phyloP scores from a whole-genome alignment of 2,329 filamentous ascomycete species.

The Paracoccidioides lutzii region DNA sequence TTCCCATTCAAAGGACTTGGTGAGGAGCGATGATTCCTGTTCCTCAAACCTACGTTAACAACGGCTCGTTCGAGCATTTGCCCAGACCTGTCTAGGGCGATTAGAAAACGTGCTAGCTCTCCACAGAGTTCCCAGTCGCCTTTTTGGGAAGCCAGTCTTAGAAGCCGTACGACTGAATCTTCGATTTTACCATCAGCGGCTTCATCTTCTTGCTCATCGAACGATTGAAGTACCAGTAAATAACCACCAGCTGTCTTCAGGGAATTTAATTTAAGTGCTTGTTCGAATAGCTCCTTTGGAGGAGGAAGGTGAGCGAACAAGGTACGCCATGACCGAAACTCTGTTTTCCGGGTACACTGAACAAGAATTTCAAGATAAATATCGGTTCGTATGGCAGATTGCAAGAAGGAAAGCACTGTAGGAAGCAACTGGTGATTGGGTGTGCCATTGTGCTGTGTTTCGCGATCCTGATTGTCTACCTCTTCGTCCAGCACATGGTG shows the following conservation, averaged over 20 bases:
- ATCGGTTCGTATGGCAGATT: constrained; percentile 53
- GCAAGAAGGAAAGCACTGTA: constrained; percentile 48
- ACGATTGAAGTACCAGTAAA: constrained; percentile 81
- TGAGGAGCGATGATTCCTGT: constrained; percentile 8
- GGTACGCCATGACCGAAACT: constrained; percentile 87
- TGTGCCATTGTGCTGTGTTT: constrained; percentile 8
- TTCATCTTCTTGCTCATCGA: constrained; percentile 40
- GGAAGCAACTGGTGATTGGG: constrained; percentile 26
- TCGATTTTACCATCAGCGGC: constrained; percentile 40
- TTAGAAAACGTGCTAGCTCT: constrained; percentile 86
- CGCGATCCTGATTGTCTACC: constrained; percentile 50
- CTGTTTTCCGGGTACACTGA: constrained; percentile 93
- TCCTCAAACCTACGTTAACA: constrained; percentile 23
- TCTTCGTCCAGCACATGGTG: constrained; percentile 92
- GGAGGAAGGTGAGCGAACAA: constrained; percentile 85
- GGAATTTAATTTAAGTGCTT: constrained; percentile 69
- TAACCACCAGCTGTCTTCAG: constrained; percentile 95
- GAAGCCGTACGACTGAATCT: constrained; percentile 56
- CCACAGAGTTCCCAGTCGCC: constrained; percentile 93
- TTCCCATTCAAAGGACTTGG: constrained; percentile 20
- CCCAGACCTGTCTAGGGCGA: constrained; percentile 79
- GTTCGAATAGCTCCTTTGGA: constrained; percentile 83
- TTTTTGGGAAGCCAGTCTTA: constrained; percentile 68
- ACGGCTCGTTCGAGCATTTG: constrained; percentile 50
- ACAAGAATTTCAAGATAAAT: constrained; percentile 89